Conservation (phyloP, 2,329 filamentous ascomycete genomes). For the Diaporthe citriasiana region DNA sequence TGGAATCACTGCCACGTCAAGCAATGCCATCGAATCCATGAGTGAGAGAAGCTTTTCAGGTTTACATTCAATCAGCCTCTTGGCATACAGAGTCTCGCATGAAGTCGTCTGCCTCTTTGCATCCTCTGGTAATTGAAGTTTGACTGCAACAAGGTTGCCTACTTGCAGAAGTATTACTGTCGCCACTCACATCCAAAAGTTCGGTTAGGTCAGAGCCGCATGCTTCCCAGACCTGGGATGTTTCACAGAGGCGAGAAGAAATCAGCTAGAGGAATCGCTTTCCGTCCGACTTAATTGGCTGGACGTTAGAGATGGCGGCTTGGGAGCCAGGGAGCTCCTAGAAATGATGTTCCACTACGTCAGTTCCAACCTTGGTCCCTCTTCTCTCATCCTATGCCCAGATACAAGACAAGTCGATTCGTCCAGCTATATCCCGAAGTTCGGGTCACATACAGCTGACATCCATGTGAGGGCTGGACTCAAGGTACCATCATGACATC, state of each 20-base stretch:
- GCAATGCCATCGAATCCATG: background rate
- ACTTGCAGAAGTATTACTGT: background rate
- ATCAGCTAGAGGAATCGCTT: background rate
- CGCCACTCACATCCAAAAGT: background rate
- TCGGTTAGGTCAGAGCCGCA: conserved; percentile 7
- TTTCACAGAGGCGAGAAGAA: conserved; percentile 15
- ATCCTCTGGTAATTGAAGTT: background rate
- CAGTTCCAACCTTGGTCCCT: background rate
- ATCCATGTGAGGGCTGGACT: background rate
- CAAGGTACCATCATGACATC: conserved; percentile 21
- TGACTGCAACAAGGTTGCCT: background rate
- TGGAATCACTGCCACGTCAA: background rate
- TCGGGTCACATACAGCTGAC: background rate
- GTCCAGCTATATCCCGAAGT: conserved; percentile 17
- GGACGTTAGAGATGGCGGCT: background rate
- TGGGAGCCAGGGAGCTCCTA: conserved; percentile 15
- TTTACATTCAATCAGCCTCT: background rate
- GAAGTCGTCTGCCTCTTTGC: too few relatives aligned
- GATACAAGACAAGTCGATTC: background rate
- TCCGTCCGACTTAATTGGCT: background rate
- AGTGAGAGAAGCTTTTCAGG: background rate
- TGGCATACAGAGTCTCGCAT: background rate
- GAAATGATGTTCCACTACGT: background rate
- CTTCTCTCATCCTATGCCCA: background rate
- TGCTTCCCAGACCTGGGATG: conserved; percentile 13